Evolutionary conservation across 768 basidiomycete genomes (phyloP).

Genomic region (Tylopilus sp.): DNA sequence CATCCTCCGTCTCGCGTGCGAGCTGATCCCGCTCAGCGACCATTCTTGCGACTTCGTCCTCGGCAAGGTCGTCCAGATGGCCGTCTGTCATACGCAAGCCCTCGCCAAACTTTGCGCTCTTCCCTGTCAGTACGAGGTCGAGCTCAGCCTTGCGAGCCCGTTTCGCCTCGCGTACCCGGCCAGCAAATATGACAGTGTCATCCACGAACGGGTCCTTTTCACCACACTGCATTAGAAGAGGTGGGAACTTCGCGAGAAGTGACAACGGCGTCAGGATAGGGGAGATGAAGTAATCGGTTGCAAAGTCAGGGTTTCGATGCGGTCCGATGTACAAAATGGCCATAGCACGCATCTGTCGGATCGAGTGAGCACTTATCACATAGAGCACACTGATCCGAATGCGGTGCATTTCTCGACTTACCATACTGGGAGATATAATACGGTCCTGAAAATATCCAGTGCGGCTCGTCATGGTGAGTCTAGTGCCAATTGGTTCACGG

Average conservation of each 20-base stretch:
- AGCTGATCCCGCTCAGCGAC: constrained; percentile 60
- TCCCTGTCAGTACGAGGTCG: constrained; percentile 54
- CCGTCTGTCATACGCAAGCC: constrained; percentile 58
- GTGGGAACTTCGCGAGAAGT: constrained; percentile 90
- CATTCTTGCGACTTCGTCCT: constrained; percentile 38
- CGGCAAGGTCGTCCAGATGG: constrained; percentile 23
- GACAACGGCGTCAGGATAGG: constrained; percentile 85
- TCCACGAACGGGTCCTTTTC: constrained; percentile 97
- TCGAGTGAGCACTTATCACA: constrained; percentile 7
- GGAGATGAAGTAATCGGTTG: constrained; percentile 92
- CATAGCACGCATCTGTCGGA: constrained; percentile 97
- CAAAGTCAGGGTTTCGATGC: constrained; percentile 89
- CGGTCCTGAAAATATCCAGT: constrained; percentile 93
- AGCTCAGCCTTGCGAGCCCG: constrained; percentile 74
- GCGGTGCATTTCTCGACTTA: constrained; percentile 38
- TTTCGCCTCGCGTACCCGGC: constrained; percentile 93
- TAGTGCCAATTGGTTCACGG: constrained; percentile 72
- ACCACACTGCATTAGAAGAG: constrained; percentile 89
- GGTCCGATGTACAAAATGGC: constrained; percentile 96
- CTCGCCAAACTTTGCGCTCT: constrained; percentile 62
- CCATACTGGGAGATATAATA: constrained; percentile 95
- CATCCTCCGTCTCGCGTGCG: constrained; percentile 73
- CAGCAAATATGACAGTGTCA: constrained; percentile 96
- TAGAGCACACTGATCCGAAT: constrained; percentile 1
- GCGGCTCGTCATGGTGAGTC: constrained; percentile 92